Base-by-base conservation (phyloP, 495 filamentous ascomycete genomes). In the Xylaria cubensis region DNA sequence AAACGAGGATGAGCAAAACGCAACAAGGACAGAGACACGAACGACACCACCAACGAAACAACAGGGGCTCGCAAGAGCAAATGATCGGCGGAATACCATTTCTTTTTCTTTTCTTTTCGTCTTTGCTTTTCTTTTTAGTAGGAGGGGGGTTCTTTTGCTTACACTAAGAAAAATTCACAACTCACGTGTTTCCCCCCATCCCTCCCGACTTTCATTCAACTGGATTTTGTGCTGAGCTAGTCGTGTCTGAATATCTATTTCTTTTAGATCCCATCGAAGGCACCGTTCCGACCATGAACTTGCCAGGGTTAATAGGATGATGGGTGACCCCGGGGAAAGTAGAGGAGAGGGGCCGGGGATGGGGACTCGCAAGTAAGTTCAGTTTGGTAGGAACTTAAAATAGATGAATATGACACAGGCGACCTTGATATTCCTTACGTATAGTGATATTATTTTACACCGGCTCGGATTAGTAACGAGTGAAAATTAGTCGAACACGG, bases 371-470 rank as follows among this genome's bases (percentile, higher is more conserved):
- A 19, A 24, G n/a, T 42, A 55, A 50, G 21, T 56, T 67, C 10
- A 42, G 34, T 42, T 32, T 21, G 65, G 36, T 5, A 67, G 36
- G 36, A 29, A 36, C 46, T 67, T 29, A 39, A n/a, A 61, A 66
- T n/a, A 53, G 64, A 41, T 41, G 48, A 67, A 67, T n/a, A 42
- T 44, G 44, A 51, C 46, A 29, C n/a, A 56, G 13, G 56, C 24
- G n/a, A 5, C 7, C n/a, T 61, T 39, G 34, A 61, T 39, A 8
- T 61, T 36, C 32, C 9, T 34, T 39, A 61, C 19, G 1, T 34
- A 61, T 39, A 19, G 19, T 26, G 55, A 34, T 17, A 59, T 19
- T 39, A 17, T 12, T 21, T 39, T 39, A 39, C 17, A 61, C 19
- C 7, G 10, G 6, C 4, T 21, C 13, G 58, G 17, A 29, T 21